Conservation (phyloP, 345 rosid species). For the Rhizophora mangle region DNA sequence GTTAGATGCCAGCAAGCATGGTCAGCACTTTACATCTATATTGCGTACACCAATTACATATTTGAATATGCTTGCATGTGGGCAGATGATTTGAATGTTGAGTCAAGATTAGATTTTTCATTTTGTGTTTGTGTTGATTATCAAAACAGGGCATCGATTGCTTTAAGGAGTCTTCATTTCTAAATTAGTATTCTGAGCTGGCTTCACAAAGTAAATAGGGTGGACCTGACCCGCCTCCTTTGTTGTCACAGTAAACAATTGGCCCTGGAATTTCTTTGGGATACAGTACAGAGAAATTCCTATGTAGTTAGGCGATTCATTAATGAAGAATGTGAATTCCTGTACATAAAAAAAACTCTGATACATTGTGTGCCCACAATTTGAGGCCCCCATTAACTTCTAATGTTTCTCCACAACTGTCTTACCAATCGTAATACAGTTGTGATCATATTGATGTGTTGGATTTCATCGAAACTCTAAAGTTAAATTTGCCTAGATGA, state of each 20-base stretch:
- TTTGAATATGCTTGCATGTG: background rate
- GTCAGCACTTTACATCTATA: constrained; percentile 33
- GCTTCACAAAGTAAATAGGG: background rate
- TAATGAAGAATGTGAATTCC: too few species aligned
- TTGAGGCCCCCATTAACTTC: too few species aligned
- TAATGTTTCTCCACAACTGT: too few species aligned
- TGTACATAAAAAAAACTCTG: too few species aligned
- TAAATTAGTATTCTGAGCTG: constrained; percentile 1
- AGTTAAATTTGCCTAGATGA: too few species aligned
- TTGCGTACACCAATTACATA: background rate
- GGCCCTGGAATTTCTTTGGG: too few species aligned
- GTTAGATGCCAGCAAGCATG: constrained; percentile 77
- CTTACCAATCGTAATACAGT: too few species aligned
- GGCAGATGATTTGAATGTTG: background rate
- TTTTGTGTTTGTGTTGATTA: constrained; percentile 2
- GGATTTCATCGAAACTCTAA: too few species aligned
- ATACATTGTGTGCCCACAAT: too few species aligned
- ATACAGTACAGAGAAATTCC: too few species aligned
- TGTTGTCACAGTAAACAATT: constrained; percentile 1
- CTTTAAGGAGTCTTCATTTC: constrained; percentile 32
- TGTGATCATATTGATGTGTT: too few species aligned
- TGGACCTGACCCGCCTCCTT: background rate
- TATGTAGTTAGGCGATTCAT: too few species aligned
- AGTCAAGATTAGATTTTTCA: background rate
- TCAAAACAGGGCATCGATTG: constrained; percentile 42